These are phyloP conservation scores for Aspergillus leporis DNA, from an alignment of 495 filamentous ascomycete genomes.

Conservation along the genomic window DNA sequence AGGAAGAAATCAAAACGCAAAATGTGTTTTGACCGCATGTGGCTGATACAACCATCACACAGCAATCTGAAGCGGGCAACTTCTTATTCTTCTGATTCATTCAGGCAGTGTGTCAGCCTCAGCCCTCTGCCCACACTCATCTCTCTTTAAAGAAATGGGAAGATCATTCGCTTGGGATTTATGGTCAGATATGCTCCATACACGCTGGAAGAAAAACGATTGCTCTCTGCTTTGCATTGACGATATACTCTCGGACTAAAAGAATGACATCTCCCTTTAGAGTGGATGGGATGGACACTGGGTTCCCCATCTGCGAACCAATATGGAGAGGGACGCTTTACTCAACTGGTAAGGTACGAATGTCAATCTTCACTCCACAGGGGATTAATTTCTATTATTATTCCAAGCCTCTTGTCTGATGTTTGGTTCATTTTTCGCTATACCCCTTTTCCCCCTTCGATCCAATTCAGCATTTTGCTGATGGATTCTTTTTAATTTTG, in stretches of 20 bases:
- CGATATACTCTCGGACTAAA: background rate
- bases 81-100: too few relatives aligned
- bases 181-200: background rate
- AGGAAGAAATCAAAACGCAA: background rate
- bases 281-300: background rate
- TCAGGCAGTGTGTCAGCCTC: background rate
- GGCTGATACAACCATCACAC: background rate
- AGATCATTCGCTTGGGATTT: background rate
- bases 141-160: background rate
- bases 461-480: background rate
- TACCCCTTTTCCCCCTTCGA: background rate
- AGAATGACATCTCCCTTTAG: background rate
- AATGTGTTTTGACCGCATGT: background rate
- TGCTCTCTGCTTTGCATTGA: background rate
- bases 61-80: background rate
- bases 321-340: background rate
- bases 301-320: background rate
- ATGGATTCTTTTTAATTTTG: too few relatives aligned
- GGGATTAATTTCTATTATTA: slow-evolving; percentile 1
- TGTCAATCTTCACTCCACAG: slow-evolving; percentile 2
- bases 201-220: background rate
- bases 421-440: background rate
- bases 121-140: background rate
- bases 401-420: background rate
- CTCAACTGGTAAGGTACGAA: background rate